A percentile compares a stretch with the other conserved stretches of the same genome.
These are phyloP conservation scores for Fagus crenata DNA, from an alignment of 306 rosid genomes.

Conservation along the genomic window DNA sequence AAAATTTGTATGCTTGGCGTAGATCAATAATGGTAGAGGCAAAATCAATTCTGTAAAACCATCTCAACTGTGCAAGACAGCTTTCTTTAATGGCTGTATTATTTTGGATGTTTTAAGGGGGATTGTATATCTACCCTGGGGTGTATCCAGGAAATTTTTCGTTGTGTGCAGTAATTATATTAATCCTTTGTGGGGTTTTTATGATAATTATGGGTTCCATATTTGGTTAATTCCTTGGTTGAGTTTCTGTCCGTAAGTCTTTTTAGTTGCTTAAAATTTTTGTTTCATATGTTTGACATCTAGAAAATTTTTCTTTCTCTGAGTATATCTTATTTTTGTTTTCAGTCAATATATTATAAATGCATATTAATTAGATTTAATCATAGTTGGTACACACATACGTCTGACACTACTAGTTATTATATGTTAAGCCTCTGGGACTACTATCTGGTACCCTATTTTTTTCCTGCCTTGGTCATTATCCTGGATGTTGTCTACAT, in stretches of 20 bases:
- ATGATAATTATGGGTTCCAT: background rate
- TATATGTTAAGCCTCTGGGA: background rate
- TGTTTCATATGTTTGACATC: background rate
- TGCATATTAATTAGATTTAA: background rate
- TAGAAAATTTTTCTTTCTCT: background rate
- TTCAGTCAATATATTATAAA: background rate
- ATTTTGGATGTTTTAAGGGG: background rate
- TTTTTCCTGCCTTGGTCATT: background rate
- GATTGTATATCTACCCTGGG: background rate
- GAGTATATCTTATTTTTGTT: background rate
- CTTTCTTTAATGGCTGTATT: background rate
- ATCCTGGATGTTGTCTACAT: background rate
- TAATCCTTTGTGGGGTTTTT: background rate
- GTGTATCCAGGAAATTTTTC: background rate
- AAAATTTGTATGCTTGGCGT: background rate
- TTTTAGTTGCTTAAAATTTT: background rate
- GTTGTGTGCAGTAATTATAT: background rate
- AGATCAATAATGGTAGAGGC: background rate
- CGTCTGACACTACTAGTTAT: background rate
- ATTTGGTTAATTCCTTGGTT: background rate
- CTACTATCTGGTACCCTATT: background rate
- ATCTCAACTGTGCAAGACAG: conserved; percentile 1
- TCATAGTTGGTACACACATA: background rate
- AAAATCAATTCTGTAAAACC: background rate
- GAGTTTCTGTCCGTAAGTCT: background rate